A percentile compares a stretch with the other conserved stretches of the same genome.
Evolutionary conservation across 2,329 filamentous ascomycete genomes (phyloP).

Genomic region (Colletotrichum horii): DNA sequence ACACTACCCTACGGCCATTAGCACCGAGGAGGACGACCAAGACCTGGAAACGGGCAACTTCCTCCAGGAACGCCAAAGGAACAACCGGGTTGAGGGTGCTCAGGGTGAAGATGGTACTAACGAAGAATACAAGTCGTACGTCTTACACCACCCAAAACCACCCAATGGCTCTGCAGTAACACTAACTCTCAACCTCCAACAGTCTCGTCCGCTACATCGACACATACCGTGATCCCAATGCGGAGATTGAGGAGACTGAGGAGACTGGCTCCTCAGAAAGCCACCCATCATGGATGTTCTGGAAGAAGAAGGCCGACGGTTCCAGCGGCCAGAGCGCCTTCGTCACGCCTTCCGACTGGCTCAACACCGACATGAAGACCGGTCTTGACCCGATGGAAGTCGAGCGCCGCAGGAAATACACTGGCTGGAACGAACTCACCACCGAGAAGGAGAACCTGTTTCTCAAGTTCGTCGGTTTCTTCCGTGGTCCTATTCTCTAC

Average conservation of each 20-base stretch:
- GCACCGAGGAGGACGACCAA: slow-evolving; percentile 20
- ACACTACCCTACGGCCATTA: slow-evolving; percentile 21
- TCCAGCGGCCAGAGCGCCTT: slow-evolving; percentile 34
- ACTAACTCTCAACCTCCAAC: background rate
- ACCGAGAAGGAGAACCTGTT: slow-evolving; percentile 80
- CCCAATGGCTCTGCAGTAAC: background rate
- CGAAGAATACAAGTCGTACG: slow-evolving; percentile 21
- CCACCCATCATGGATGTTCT: slow-evolving; percentile 42
- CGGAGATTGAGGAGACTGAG: slow-evolving; percentile 33
- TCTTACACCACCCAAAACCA: background rate
- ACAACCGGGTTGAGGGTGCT: slow-evolving; percentile 20
- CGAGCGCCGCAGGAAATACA: slow-evolving; percentile 67
- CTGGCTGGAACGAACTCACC: slow-evolving; percentile 74
- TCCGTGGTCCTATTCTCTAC: slow-evolving; percentile 78
- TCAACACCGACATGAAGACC: slow-evolving; percentile 69
- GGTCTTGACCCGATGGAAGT: slow-evolving; percentile 67
- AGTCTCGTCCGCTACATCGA: slow-evolving; percentile 36
- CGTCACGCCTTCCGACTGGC: slow-evolving; percentile 69
- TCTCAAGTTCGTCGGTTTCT: slow-evolving; percentile 77
- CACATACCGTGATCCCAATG: slow-evolving; percentile 40
- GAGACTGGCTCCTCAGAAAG: slow-evolving; percentile 27
- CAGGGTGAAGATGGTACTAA: slow-evolving; percentile 12
- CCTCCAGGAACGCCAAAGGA: slow-evolving; percentile 20
- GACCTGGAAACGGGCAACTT: slow-evolving; percentile 23
- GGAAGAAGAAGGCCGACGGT: slow-evolving; percentile 28